Evolutionary conservation across 2,329 filamentous ascomycete genomes (phyloP).

Genomic region (Dactylellina leptospora): DNA sequence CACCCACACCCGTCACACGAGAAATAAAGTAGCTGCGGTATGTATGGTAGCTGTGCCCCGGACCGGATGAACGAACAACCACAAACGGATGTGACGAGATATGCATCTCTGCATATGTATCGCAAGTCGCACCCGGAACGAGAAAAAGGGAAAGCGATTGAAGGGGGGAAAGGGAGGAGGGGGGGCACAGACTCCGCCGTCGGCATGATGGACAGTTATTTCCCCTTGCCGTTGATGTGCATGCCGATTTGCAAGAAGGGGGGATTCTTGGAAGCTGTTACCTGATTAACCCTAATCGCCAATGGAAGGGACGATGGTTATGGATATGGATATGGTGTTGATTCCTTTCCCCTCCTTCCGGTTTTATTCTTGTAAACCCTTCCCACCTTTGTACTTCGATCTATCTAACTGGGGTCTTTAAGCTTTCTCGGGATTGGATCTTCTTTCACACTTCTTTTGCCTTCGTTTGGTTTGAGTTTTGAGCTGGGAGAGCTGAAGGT

Average conservation of each 20-base stretch:
- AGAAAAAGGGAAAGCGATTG: neutral
- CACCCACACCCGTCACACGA: no score
- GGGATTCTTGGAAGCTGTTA: no score
- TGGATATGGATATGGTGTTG: neutral
- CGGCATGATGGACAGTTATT: neutral
- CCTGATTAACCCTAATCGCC: no score
- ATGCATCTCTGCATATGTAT: neutral
- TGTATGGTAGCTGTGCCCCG: no score
- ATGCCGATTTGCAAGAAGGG: neutral
- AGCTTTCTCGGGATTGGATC: neutral
- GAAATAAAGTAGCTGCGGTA: no score
- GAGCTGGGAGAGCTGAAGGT: no score
- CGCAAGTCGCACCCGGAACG: neutral
- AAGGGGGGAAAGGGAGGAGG: no score
- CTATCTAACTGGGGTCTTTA: neutral
- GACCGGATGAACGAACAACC: no score
- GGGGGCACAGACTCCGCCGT: no score
- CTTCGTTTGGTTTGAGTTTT: neutral
- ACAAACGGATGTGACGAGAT: no score
- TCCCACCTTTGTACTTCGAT: neutral
- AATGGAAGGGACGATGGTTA: no score
- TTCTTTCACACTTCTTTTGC: neutral
- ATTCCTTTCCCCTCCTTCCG: neutral
- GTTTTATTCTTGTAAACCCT: slow-evolving; percentile 3
- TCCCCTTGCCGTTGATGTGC: slow-evolving; percentile 24